Evolutionary conservation across 805 yeast genomes (phyloP).

Genomic region (Lachancea meyersii): DNA sequence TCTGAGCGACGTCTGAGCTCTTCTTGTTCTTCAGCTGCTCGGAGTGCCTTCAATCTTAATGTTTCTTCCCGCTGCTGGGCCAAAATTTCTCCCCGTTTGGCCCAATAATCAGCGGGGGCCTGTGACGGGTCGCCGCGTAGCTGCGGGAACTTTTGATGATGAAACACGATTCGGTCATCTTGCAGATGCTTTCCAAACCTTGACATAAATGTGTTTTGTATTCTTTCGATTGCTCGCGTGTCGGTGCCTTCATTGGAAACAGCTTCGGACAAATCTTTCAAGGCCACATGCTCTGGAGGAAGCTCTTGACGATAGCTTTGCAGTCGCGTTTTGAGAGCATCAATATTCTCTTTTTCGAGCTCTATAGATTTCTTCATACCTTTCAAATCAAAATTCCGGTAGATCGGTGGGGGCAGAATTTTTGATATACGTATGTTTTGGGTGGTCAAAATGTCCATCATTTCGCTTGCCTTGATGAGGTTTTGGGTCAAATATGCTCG

Average conservation of each 20-base stretch:
- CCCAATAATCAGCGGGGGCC: slow-evolving; percentile 32
- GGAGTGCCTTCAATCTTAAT: slow-evolving; percentile 6
- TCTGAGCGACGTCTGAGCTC: slow-evolving; percentile 13
- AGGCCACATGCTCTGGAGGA: background rate
- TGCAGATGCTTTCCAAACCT: slow-evolving; percentile 14
- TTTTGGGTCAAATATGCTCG: slow-evolving; percentile 24
- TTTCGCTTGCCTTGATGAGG: slow-evolving; percentile 19
- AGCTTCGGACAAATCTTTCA: slow-evolving; percentile 1
- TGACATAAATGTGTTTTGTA: slow-evolving; percentile 1
- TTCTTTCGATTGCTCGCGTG: background rate
- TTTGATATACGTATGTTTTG: slow-evolving; percentile 20
- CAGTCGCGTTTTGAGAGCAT: background rate
- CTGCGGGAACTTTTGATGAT: slow-evolving; percentile 17
- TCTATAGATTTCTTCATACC: slow-evolving; percentile 12
- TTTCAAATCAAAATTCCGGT: slow-evolving; percentile 9
- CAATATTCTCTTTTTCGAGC: slow-evolving; percentile 13
- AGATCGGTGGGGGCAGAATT: slow-evolving; percentile 18
- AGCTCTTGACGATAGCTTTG: background rate
- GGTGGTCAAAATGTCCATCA: slow-evolving; percentile 21
- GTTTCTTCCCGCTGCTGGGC: slow-evolving; percentile 10
- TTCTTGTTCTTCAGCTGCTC: slow-evolving; percentile 9
- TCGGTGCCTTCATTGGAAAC: background rate
- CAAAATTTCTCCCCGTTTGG: slow-evolving; percentile 13
- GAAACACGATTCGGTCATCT: slow-evolving; percentile 15
- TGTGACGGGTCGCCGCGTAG: slow-evolving; percentile 18